These are phyloP conservation scores for Epichloe elymi DNA, from an alignment of 2,329 filamentous ascomycete species.

Conservation along the genomic window DNA sequence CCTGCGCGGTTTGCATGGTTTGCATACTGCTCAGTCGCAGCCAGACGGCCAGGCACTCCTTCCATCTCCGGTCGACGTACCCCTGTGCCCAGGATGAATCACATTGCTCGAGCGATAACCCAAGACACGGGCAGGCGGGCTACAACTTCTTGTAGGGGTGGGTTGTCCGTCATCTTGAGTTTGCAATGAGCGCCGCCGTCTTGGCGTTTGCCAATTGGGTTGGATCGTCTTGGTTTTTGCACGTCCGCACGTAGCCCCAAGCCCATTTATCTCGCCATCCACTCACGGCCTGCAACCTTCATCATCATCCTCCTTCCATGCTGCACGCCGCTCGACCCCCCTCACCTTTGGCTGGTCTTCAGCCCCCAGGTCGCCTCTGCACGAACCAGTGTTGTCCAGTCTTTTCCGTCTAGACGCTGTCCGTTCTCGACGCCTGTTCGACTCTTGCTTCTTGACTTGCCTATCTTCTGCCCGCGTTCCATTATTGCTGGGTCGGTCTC, in stretches of 20 bases:
- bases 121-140: too few species aligned
- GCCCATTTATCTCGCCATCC: not conserved
- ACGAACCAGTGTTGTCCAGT: constrained; percentile 5
- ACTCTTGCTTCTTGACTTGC: not conserved
- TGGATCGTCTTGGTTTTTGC: not conserved
- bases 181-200: not conserved
- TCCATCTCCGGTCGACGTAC: not conserved
- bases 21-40: not conserved
- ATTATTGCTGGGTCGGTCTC: not conserved
- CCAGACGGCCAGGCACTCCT: not conserved
- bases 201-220: not conserved
- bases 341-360: constrained; percentile 1
- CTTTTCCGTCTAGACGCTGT: constrained; percentile 2
- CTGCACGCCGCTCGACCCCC: constrained; percentile 1
- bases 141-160: not conserved
- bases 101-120: not conserved
- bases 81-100: not conserved
- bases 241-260: not conserved
- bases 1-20: not conserved
- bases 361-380: constrained; percentile 1
- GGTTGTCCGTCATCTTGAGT: not conserved
- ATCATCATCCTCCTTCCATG: not conserved
- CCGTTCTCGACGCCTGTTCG: not conserved
- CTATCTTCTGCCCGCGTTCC: not conserved
- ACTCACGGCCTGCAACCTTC: not conserved